Base-by-base conservation (phyloP, 495 filamentous ascomycete genomes). In the Xylaria grammica region DNA sequence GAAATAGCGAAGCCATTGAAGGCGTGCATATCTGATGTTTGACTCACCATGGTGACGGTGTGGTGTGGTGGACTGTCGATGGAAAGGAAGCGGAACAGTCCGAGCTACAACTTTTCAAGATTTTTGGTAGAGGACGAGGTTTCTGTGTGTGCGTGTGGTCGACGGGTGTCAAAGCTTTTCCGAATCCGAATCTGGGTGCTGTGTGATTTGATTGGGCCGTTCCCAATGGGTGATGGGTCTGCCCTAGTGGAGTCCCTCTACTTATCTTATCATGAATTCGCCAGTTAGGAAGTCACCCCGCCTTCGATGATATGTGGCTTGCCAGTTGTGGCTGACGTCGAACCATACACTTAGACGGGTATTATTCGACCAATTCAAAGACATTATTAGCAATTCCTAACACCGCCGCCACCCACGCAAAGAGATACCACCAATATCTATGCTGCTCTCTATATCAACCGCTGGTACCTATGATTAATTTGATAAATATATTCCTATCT, bases 41-140 rank as follows among this genome's bases (percentile, higher is more conserved):
- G 32, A 64, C 62, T 64, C 53, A 64, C 62, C 62, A 64, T 64
- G 52, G 40, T 64, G 62, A 44, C 53, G 62, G 53, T 64, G 44
- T 50, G 62, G 42, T 56, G 52, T 64, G 58, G 45, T 61, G 38
- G 60, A 55, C 53, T 56, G 62, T 57, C 62, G 62, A 64, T 64
- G 62, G 44, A 64, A 64, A 57, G 62, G 53, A 58, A 58, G 52
- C 53, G 62, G 54, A 48, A 50, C 45, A 57, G 17, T 58, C 52
- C 27, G 22, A 63, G 11, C 62, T 64, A 58, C 32, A 51, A 36
- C 32, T 58, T 64, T 64, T 58, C 29, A 51, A 50, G 53, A 63
- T 64, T 64, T 64, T 58, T 61, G 58, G 58, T 61, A 61, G 46
- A 61, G 58, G 46, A 27, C 46, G 45, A 40, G 53, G 29, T 50